Conservation (phyloP, 1,139 yeast species). For the Kodamaea fungicola region DNA sequence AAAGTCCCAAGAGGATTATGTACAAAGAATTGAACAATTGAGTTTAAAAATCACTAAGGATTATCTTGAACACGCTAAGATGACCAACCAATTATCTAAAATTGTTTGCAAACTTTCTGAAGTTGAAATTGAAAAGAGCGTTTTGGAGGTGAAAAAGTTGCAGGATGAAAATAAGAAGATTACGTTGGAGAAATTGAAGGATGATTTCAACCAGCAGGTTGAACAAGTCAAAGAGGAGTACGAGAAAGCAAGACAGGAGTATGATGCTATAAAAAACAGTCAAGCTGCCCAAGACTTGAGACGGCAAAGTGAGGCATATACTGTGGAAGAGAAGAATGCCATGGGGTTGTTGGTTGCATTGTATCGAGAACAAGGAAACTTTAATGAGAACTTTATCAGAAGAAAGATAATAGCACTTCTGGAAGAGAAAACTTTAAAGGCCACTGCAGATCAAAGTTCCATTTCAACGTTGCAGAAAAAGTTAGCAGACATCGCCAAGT, state of each 20-base stretch:
- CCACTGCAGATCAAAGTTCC: slow-evolving; percentile 39
- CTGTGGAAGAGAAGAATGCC: slow-evolving; percentile 40
- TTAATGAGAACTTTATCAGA: slow-evolving; percentile 36
- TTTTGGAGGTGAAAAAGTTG: slow-evolving; percentile 20
- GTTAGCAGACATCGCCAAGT: slow-evolving; percentile 26
- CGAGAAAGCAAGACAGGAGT: slow-evolving; percentile 36
- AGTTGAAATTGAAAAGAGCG: slow-evolving; percentile 19
- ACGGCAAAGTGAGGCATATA: slow-evolving; percentile 34
- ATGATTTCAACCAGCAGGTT: slow-evolving; percentile 32
- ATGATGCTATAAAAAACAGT: slow-evolving; percentile 42
- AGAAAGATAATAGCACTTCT: slow-evolving; percentile 32
- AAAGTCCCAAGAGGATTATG: slow-evolving; percentile 27
- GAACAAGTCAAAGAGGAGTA: slow-evolving; percentile 29
- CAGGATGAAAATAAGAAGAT: slow-evolving; percentile 34
- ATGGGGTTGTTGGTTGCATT: slow-evolving; percentile 42
- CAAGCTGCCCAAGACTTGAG: slow-evolving; percentile 43
- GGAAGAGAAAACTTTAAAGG: slow-evolving; percentile 37
- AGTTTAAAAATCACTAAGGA: slow-evolving; percentile 25
- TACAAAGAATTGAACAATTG: slow-evolving; percentile 23
- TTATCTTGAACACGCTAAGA: slow-evolving; percentile 17
- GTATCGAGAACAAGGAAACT: slow-evolving; percentile 39
- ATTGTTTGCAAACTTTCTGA: slow-evolving; percentile 19
- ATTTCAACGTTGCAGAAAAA: slow-evolving; percentile 31
- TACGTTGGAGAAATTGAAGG: slow-evolving; percentile 28
- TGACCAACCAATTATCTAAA: slow-evolving; percentile 13